These are phyloP conservation scores for Globisporangium nunn DNA, from an alignment of 352 stramenopile genomes.

Conservation along the genomic window DNA sequence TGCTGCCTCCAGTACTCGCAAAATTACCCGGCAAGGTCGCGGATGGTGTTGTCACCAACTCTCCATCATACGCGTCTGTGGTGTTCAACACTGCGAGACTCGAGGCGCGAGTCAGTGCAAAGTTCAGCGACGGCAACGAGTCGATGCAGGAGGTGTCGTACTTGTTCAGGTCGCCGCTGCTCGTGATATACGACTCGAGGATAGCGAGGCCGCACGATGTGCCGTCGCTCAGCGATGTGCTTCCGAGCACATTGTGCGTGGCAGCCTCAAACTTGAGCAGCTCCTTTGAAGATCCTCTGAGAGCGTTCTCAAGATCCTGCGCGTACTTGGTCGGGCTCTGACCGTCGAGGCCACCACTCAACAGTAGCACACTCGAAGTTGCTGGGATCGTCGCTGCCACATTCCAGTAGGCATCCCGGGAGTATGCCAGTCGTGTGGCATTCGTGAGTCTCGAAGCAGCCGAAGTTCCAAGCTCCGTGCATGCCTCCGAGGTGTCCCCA, in stretches of 20 bases:
- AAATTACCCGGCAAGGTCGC: constrained; percentile 7
- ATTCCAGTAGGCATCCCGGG: constrained; percentile 24
- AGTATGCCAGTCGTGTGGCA: constrained; percentile 29
- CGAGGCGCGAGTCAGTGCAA: constrained; percentile 22
- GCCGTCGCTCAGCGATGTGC: constrained; percentile 22
- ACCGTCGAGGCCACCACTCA: constrained; percentile 39
- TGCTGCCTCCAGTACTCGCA: constrained; percentile 9
- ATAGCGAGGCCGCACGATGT: constrained; percentile 40
- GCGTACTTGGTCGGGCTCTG: constrained; percentile 37
- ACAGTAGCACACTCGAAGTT: constrained; percentile 42
- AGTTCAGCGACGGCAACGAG: constrained; percentile 22
- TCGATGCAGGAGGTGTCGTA: constrained; percentile 52
- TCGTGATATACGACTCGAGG: constrained; percentile 50
- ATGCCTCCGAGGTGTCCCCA: constrained; percentile 28
- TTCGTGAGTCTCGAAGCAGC: neutral
- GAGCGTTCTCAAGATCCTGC: constrained; percentile 24
- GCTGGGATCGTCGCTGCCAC: constrained; percentile 19
- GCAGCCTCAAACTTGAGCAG: constrained; percentile 32
- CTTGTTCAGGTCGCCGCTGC: constrained; percentile 29
- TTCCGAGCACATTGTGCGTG: constrained; percentile 35
- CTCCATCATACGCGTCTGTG: constrained; percentile 39
- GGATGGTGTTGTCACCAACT: constrained; percentile 7
- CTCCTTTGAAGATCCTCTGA: constrained; percentile 34
- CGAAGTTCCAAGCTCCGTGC: constrained; percentile 15
- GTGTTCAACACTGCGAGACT: constrained; percentile 41